Conservation (phyloP, 441 rosid genomes). For the Gossypium laxum region DNA sequence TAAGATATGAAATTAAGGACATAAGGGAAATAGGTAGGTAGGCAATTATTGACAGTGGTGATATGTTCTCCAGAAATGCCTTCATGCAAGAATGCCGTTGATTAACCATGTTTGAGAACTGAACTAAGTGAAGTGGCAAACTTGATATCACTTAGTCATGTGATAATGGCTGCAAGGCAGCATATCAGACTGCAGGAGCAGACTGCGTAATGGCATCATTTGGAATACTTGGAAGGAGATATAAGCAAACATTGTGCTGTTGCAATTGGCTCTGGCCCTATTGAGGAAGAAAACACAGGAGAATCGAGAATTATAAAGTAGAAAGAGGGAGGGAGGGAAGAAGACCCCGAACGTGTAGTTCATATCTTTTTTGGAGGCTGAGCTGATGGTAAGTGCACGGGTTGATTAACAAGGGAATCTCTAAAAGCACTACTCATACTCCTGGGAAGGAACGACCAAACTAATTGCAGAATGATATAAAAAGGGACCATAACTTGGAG, state of each 20-base stretch:
- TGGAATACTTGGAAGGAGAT: neutral
- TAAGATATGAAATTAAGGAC: constrained; percentile 6
- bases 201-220: neutral
- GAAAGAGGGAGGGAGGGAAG: neutral
- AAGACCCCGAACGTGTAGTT: neutral
- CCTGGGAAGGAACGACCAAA: neutral
- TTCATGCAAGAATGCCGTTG: neutral
- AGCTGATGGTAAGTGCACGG: neutral
- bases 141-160: neutral
- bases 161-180: neutral
- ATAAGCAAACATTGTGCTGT: neutral
- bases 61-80: neutral
- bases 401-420: neutral
- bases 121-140: neutral
- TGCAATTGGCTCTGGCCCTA: neutral
- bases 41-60: neutral
- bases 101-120: neutral
- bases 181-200: neutral
- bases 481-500: neutral
- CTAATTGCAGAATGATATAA: neutral
- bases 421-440: neutral
- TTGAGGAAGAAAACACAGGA: neutral
- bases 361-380: neutral
- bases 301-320: neutral
- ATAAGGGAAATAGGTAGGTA: neutral